Percentiles rank a stretch among this genome's conserved stretches.
These are phyloP conservation scores for Quercus dentata DNA, from an alignment of 306 rosid species.

Conservation along the genomic window DNA sequence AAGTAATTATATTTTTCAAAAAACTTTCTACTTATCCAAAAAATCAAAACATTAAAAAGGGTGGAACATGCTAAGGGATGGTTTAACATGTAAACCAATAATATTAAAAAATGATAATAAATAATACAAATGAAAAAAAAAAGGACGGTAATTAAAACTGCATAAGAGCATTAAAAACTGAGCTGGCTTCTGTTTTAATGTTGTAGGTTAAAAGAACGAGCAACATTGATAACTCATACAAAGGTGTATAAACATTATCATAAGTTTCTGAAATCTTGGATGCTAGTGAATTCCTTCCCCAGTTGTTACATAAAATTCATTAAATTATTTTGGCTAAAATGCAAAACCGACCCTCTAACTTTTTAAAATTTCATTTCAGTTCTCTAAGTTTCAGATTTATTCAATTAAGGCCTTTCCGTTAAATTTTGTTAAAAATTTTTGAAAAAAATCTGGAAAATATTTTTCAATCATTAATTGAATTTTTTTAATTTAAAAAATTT, in stretches of 20 bases:
- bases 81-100: constrained; percentile 16
- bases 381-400: too few species aligned
- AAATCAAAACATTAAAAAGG: background rate
- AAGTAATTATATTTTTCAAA: too few species aligned
- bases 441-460: too few species aligned
- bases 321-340: background rate
- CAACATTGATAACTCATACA: background rate
- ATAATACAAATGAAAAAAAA: background rate
- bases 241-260: background rate
- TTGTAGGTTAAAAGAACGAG: background rate
- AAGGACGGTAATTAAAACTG: background rate
- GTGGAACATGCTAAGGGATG: background rate
- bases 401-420: too few species aligned
- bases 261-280: background rate
- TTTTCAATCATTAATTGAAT: too few species aligned
- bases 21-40: too few species aligned
- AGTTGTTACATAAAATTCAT: background rate
- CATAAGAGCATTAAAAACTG: background rate
- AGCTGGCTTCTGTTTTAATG: background rate
- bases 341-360: too few species aligned
- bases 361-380: too few species aligned
- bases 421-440: too few species aligned
- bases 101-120: background rate
- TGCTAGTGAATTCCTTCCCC: background rate
- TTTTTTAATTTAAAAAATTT: too few species aligned